These are phyloP conservation scores for Stagonosporopsis cucurbitacearum DNA, from an alignment of 2,329 filamentous ascomycete species.

Conservation along the genomic window DNA sequence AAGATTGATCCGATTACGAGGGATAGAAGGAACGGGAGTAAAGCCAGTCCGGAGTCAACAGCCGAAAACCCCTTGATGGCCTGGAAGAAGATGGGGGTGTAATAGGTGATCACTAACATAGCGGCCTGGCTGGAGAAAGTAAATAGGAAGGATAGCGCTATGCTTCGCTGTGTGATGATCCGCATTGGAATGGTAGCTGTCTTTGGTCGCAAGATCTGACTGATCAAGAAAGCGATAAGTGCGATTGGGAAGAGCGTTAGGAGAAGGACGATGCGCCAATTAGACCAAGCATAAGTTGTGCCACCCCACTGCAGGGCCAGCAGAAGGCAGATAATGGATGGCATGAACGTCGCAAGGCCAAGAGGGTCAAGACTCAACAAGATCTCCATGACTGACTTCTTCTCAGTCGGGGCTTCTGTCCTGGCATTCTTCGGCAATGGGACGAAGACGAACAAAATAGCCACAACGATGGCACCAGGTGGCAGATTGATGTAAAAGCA, in stretches of 20 bases:
- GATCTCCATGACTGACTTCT: not conserved
- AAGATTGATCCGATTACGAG: slow-evolving; percentile 26
- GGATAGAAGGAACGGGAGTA: slow-evolving; percentile 20
- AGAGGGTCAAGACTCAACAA: slow-evolving; percentile 34
- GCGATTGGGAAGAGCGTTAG: slow-evolving; percentile 41
- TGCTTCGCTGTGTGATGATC: slow-evolving; percentile 24
- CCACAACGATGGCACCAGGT: slow-evolving; percentile 19
- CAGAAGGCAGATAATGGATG: slow-evolving; percentile 34
- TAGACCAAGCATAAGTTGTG: slow-evolving; percentile 46
- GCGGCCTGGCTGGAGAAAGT: slow-evolving; percentile 13
- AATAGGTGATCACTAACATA: slow-evolving; percentile 19
- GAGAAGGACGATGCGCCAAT: slow-evolving; percentile 53
- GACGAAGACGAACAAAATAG: slow-evolving; percentile 48
- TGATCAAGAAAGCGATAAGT: slow-evolving; percentile 44
- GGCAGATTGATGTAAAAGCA: slow-evolving; percentile 39
- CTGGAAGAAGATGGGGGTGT: slow-evolving; percentile 31
- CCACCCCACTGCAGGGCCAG: slow-evolving; percentile 40
- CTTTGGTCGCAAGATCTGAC: slow-evolving; percentile 18
- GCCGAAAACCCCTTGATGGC: slow-evolving; percentile 23
- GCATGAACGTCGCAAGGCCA: slow-evolving; percentile 36
- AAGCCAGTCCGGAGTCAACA: slow-evolving; percentile 20
- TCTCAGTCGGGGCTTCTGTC: not conserved
- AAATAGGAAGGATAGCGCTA: slow-evolving; percentile 15
- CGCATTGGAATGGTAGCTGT: slow-evolving; percentile 26
- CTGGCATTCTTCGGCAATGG: slow-evolving; percentile 8